Evolutionary conservation across 345 rosid genomes (phyloP).

Genomic region (Orychophragmus violaceus): DNA sequence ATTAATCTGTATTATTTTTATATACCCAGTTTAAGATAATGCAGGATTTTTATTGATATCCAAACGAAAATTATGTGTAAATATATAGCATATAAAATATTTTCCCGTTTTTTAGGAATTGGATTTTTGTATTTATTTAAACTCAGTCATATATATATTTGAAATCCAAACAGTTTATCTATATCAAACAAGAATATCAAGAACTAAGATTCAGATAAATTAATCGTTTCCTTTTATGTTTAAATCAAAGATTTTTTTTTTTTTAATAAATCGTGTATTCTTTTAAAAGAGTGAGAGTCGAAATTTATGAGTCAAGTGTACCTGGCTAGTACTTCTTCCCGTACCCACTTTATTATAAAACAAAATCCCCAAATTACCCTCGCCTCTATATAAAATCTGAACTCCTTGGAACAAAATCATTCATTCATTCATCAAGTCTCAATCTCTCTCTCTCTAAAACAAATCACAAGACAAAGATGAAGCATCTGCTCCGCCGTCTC

Average conservation of each 20-base stretch:
- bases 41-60: not conserved
- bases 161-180: not conserved
- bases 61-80: not conserved
- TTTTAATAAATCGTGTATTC: not conserved
- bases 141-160: not conserved
- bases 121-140: not conserved
- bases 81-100: not conserved
- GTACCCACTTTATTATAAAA: slow-evolving; percentile 27
- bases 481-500: slow-evolving; percentile 80
- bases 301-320: slow-evolving; percentile 30
- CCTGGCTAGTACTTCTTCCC: slow-evolving; percentile 49
- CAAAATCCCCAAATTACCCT: not conserved
- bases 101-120: not conserved
- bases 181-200: not conserved
- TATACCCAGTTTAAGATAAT: not conserved
- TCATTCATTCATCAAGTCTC: slow-evolving; percentile 4
- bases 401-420: slow-evolving; percentile 13
- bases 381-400: slow-evolving; percentile 16
- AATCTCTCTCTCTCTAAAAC: not conserved
- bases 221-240: not conserved
- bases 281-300: not conserved
- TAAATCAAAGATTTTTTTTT: not conserved
- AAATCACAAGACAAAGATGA: slow-evolving; percentile 38
- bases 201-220: not conserved
- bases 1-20: not conserved